These are phyloP conservation scores for Gracilaria vermiculophylla DNA, from an alignment of 23 red algal genomes.

Conservation along the genomic window DNA sequence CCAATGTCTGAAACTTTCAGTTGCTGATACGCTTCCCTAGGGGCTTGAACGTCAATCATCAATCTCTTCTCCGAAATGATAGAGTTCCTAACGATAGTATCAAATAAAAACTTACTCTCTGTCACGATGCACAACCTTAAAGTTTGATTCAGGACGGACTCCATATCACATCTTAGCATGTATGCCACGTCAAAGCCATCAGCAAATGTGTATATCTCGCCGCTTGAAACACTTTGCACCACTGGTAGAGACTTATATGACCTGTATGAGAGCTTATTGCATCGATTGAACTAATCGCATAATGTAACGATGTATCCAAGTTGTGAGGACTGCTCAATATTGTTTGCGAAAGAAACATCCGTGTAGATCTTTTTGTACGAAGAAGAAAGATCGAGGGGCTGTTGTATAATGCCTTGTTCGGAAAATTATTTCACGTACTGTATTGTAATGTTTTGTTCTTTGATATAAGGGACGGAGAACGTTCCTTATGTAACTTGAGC, in stretches of 20 bases:
- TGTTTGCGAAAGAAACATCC: constrained; percentile 1
- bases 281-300: not conserved
- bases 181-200: constrained; percentile 23
- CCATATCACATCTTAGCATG: constrained; percentile 17
- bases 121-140: not conserved
- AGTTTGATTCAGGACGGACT: not conserved
- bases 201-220: constrained; percentile 24
- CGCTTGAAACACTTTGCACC: not conserved
- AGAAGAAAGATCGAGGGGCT: not conserved
- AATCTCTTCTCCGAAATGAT: constrained; percentile 23
- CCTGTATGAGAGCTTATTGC: not conserved
- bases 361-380: not conserved
- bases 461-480: not conserved
- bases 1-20: not conserved
- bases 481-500: constrained; percentile 2
- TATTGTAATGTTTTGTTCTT: not conserved
- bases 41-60: constrained; percentile 17
- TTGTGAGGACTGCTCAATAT: not conserved
- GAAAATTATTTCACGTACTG: not conserved
- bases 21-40: not conserved
- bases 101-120: constrained; percentile 8
- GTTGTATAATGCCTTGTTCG: not conserved
- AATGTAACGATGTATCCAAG: constrained; percentile 27
- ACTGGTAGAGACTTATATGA: not conserved
- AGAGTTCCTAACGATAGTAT: constrained; percentile 17